Evolutionary conservation across 495 filamentous ascomycete species (phyloP).

Genomic region (Neurospora pannonica): DNA sequence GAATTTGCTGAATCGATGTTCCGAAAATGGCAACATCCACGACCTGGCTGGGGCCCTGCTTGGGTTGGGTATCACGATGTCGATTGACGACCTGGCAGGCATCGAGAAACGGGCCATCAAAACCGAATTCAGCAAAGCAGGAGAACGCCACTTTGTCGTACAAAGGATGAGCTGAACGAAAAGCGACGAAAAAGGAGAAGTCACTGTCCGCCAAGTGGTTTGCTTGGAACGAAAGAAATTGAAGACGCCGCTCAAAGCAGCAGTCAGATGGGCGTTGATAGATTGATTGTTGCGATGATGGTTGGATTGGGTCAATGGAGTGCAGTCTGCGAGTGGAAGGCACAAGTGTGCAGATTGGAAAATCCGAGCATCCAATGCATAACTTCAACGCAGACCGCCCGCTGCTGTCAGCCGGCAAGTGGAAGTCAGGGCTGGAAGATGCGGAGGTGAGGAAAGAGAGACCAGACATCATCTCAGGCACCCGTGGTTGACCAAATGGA

Average conservation of each 20-base stretch:
- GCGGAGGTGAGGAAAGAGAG: not conserved
- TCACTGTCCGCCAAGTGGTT: not conserved
- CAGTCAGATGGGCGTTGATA: not conserved
- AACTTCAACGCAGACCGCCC: not conserved
- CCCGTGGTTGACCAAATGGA: not conserved
- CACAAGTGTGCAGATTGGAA: not conserved
- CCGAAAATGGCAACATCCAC: not conserved
- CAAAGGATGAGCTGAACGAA: not conserved
- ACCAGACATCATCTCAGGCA: not conserved
- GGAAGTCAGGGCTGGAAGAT: not conserved
- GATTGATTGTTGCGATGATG: not conserved
- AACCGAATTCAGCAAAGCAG: not conserved
- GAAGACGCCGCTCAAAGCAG: not conserved
- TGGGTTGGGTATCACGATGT: not conserved
- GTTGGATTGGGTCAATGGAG: not conserved
- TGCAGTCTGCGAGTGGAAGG: not conserved
- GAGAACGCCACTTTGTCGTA: not conserved
- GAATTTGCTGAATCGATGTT: not conserved
- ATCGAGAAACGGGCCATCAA: not conserved
- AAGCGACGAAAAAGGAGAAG: not conserved
- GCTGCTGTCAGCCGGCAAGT: not conserved
- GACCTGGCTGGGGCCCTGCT: not conserved
- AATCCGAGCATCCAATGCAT: not conserved
- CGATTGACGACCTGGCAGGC: not conserved
- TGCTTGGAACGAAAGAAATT: not conserved